Evolutionary conservation across 2,329 filamentous ascomycete species (phyloP).

Genomic region (Ceratocystis albifundus): DNA sequence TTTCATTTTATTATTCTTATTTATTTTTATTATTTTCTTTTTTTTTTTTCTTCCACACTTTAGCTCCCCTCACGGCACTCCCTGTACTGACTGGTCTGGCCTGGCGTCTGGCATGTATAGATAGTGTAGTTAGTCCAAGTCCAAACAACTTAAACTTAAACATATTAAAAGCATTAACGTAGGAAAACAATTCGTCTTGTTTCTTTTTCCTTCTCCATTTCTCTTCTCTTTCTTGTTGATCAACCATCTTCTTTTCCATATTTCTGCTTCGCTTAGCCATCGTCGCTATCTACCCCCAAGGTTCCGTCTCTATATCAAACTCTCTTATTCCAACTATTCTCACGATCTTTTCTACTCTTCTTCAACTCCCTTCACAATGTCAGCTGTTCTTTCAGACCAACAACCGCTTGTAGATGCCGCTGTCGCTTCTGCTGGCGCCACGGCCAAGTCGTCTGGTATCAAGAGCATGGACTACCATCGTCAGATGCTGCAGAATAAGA

Average conservation of each 20-base stretch:
- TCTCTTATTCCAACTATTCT: neutral
- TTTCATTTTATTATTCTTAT: too few species aligned
- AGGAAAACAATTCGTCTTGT: neutral
- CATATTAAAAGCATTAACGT: neutral
- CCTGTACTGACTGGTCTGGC: too few species aligned
- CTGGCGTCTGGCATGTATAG: too few species aligned
- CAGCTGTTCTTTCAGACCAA: slow-evolving; percentile 8
- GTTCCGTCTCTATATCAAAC: neutral
- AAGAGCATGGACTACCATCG: slow-evolving; percentile 70
- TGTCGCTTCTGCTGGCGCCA: slow-evolving; percentile 27
- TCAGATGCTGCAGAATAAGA: slow-evolving; percentile 60
- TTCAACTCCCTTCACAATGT: neutral
- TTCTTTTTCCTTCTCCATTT: neutral
- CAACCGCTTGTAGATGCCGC: slow-evolving; percentile 21
- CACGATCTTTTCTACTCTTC: neutral
- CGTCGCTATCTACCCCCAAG: too few species aligned
- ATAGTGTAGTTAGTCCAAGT: too few species aligned
- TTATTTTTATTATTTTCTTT: too few species aligned
- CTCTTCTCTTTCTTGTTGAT: neutral
- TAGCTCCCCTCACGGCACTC: too few species aligned
- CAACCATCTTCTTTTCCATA: neutral
- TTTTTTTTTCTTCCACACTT: too few species aligned
- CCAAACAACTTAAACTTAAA: neutral
- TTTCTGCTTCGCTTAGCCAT: neutral
- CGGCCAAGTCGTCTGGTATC: slow-evolving; percentile 37